Evolutionary conservation across 805 yeast species (phyloP).

Genomic region (Candida vartiovaarae): DNA sequence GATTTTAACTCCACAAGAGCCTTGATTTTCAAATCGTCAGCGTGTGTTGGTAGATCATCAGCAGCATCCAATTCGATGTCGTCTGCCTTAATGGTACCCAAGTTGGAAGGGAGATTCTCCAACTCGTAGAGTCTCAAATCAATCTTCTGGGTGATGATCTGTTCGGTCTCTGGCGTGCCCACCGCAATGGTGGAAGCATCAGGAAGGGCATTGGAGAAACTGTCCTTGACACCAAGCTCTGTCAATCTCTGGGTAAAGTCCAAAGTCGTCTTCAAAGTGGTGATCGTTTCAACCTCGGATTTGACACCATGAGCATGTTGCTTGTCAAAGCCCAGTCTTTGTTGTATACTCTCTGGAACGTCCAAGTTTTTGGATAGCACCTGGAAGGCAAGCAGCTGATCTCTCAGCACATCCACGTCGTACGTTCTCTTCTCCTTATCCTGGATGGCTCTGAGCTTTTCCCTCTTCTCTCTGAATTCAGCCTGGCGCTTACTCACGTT

Average conservation of each 20-base stretch:
- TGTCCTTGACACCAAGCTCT: slow-evolving; percentile 25
- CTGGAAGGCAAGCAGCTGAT: slow-evolving; percentile 60
- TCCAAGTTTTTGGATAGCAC: slow-evolving; percentile 58
- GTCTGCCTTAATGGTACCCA: slow-evolving; percentile 49
- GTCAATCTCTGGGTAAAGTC: slow-evolving; percentile 26
- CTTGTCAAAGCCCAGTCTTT: slow-evolving; percentile 24
- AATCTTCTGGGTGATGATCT: slow-evolving; percentile 44
- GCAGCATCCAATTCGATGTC: slow-evolving; percentile 37
- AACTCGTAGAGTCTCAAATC: slow-evolving; percentile 51
- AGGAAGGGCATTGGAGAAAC: slow-evolving; percentile 26
- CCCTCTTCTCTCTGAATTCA: slow-evolving; percentile 25
- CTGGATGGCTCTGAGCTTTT: slow-evolving; percentile 11
- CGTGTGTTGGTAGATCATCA: slow-evolving; percentile 36
- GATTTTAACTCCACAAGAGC: slow-evolving; percentile 67
- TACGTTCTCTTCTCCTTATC: slow-evolving; percentile 23
- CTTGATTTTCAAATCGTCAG: slow-evolving; percentile 55
- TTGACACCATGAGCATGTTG: not conserved
- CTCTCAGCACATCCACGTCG: slow-evolving; percentile 40
- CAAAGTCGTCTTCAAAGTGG: slow-evolving; percentile 22
- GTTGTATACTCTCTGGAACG: slow-evolving; percentile 47
- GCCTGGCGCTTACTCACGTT: slow-evolving; percentile 36
- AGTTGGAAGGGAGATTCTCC: slow-evolving; percentile 60
- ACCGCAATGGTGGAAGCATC: slow-evolving; percentile 32
- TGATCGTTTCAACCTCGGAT: not conserved
- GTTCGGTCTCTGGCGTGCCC: slow-evolving; percentile 39